Evolutionary conservation across 331 rosid species (phyloP).

Genomic region (Dryas integrifolia): DNA sequence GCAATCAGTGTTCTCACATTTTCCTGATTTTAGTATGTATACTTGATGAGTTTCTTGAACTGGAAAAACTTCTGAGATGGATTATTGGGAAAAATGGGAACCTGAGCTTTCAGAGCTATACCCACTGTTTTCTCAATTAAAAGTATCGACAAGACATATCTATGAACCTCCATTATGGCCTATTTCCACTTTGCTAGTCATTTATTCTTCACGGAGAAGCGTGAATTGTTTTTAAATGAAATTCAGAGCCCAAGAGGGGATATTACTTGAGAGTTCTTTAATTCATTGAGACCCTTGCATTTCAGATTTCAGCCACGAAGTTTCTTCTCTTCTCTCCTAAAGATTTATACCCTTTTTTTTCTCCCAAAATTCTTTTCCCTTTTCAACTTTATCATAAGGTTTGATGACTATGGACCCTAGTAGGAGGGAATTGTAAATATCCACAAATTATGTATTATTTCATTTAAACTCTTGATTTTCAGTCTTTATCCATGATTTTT

Average conservation of each 20-base stretch:
- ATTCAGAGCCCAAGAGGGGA: constrained; percentile 1
- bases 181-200: constrained; percentile 21
- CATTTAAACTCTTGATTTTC: background rate
- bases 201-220: constrained; percentile 12
- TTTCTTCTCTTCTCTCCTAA: background rate
- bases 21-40: constrained; percentile 20
- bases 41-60: constrained; percentile 17
- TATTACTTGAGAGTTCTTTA: background rate
- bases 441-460: no score
- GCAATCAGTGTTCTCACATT: constrained; percentile 11
- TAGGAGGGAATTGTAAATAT: no score
- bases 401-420: background rate
- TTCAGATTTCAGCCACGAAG: background rate
- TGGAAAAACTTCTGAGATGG: constrained; percentile 30
- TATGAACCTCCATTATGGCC: constrained; percentile 13
- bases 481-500: background rate
- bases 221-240: background rate
- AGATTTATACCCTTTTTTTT: background rate
- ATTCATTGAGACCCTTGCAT: background rate
- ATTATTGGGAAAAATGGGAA: constrained; percentile 21
- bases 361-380: background rate
- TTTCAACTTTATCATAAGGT: background rate
- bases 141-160: constrained; percentile 8
- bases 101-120: constrained; percentile 36
- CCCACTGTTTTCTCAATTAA: constrained; percentile 16